Percentiles rank a stretch among this genome's conserved stretches.
phyloP scores from a whole-genome alignment of 2,329 filamentous ascomycete species.

The Periconia sp. region DNA sequence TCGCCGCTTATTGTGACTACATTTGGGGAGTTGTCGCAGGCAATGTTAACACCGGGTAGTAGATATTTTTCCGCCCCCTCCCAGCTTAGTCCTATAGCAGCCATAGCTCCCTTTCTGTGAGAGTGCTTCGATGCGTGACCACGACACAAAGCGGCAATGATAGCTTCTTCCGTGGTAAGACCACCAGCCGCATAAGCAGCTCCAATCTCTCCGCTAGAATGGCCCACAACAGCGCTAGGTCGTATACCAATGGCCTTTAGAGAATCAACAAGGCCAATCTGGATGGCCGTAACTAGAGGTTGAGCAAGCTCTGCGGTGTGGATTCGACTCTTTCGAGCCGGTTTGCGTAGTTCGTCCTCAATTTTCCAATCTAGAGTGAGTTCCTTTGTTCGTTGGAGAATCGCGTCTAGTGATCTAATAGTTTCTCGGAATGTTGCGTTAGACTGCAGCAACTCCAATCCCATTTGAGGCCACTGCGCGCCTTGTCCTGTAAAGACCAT shows the following conservation, averaged over 20 bases:
- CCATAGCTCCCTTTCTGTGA: conserved; percentile 4
- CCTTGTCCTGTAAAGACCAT: conserved; percentile 30
- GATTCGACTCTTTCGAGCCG: neutral
- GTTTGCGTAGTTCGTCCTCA: neutral
- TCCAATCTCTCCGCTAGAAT: conserved; percentile 47
- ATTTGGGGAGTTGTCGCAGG: conserved; percentile 35
- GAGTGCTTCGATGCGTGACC: conserved; percentile 8
- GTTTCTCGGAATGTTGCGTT: no score
- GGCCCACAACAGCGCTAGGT: conserved; percentile 32
- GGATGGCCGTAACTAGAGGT: conserved; percentile 25
- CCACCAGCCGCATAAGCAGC: conserved; percentile 41
- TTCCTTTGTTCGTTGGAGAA: no score
- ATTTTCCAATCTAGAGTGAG: no score
- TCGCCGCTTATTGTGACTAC: conserved; percentile 50
- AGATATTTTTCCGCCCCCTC: neutral
- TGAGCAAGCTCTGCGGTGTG: conserved; percentile 18
- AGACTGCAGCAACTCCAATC: no score
- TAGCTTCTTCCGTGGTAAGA: conserved; percentile 20
- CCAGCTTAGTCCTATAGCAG: conserved; percentile 1
- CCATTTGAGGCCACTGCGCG: conserved; percentile 25
- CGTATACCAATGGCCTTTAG: conserved; percentile 10
- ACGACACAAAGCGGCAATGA: conserved; percentile 19
- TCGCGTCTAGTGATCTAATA: no score
- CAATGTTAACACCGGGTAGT: neutral
- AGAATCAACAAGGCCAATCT: conserved; percentile 20